Conservation (phyloP, 495 filamentous ascomycete genomes). For the Hypoxylon perforatum region DNA sequence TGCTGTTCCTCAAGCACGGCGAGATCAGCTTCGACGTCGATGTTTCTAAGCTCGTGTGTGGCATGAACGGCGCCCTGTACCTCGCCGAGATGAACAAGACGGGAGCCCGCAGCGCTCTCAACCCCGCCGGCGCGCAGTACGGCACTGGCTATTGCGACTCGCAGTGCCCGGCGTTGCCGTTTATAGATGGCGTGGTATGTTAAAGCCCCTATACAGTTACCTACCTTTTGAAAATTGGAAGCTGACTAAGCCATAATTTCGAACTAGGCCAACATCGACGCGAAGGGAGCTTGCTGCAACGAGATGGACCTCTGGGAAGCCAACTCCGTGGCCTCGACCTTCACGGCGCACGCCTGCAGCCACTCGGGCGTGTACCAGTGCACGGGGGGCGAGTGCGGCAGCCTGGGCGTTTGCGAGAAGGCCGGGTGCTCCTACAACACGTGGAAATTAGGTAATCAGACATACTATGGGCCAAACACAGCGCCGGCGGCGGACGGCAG, state of each 20-base stretch:
- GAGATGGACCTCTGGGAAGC: conserved; percentile 82
- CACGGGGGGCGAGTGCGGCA: conserved; percentile 64
- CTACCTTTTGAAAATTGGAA: background rate
- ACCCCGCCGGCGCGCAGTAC: conserved; percentile 75
- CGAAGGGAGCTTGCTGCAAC: conserved; percentile 73
- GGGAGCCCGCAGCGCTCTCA: conserved; percentile 67
- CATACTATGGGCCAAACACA: conserved; percentile 66
- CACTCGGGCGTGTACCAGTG: conserved; percentile 63
- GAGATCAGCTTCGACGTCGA: conserved; percentile 80
- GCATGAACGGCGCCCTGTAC: conserved; percentile 79
- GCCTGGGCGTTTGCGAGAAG: conserved; percentile 47
- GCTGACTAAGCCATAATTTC: background rate
- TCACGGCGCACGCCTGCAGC: conserved; percentile 74
- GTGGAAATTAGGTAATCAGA: conserved; percentile 51
- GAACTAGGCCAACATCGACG: conserved; percentile 63
- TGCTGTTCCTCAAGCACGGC: conserved; percentile 66
- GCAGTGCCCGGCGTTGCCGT: conserved; percentile 73
- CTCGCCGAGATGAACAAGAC: conserved; percentile 72
- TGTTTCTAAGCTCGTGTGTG: conserved; percentile 71
- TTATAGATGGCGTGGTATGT: conserved; percentile 72
- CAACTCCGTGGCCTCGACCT: conserved; percentile 67
- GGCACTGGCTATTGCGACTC: conserved; percentile 84
- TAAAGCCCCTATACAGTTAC: background rate
- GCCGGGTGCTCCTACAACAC: conserved; percentile 51
- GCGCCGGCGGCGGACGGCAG: background rate